Percentiles rank a stretch among this genome's conserved stretches.
Conservation (phyloP, 495 filamentous ascomycete genomes). For the Letharia lupina region DNA sequence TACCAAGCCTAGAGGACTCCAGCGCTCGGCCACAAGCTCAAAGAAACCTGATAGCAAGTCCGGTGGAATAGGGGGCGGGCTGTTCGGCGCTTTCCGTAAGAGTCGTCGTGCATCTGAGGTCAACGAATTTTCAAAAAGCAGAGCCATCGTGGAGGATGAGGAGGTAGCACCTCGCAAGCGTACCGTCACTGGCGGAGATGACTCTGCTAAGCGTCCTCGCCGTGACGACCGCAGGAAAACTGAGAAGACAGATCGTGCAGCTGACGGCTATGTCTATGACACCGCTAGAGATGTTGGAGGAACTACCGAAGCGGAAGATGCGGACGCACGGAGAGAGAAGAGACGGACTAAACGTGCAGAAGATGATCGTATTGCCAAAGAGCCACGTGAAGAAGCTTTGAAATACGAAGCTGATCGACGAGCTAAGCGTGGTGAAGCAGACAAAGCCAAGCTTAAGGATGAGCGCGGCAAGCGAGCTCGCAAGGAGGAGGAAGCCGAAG, state of each 20-base stretch:
- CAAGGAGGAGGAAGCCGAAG: constrained; percentile 44
- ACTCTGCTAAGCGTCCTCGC: constrained; percentile 34
- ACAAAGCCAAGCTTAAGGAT: constrained; percentile 32
- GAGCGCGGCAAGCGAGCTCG: constrained; percentile 34
- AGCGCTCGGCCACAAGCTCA: constrained; percentile 38
- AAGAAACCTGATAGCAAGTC: constrained; percentile 42
- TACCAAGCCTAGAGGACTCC: constrained; percentile 55
- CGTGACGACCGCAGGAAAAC: constrained; percentile 39
- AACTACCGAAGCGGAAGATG: constrained; percentile 44
- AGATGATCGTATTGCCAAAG: constrained; percentile 32
- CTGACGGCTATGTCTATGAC: constrained; percentile 40
- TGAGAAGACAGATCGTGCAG: constrained; percentile 37
- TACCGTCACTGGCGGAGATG: constrained; percentile 31
- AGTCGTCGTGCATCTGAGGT: constrained; percentile 22
- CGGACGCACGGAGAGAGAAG: constrained; percentile 45
- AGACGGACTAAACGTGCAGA: constrained; percentile 35
- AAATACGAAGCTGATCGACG: constrained; percentile 40
- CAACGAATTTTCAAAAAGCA: constrained; percentile 19
- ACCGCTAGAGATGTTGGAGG: constrained; percentile 28
- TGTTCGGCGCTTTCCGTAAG: constrained; percentile 40
- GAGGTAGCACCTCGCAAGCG: constrained; percentile 26
- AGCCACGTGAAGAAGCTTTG: constrained; percentile 29
- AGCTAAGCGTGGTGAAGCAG: constrained; percentile 36
- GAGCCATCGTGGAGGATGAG: constrained; percentile 20
- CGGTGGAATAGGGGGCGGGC: constrained; percentile 37